Evolutionary conservation across 164 flowering plant genomes (phyloP).

Genomic region (Platanus orientalis): DNA sequence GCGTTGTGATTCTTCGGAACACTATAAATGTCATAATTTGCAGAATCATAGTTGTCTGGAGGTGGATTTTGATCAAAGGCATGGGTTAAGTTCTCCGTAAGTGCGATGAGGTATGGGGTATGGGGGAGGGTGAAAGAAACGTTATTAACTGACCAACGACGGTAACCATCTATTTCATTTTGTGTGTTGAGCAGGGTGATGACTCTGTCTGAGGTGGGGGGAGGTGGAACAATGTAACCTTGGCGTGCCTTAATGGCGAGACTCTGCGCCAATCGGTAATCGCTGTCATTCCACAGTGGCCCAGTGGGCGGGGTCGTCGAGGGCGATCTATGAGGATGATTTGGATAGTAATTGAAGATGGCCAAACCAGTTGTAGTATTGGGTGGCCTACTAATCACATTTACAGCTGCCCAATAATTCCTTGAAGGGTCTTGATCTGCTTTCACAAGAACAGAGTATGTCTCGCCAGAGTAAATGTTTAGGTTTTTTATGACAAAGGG

Average conservation of each 20-base stretch:
- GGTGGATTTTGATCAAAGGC: conserved; percentile 46
- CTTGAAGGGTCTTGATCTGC: conserved; percentile 65
- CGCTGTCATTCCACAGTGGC: conserved; percentile 54
- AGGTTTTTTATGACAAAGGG: conserved; percentile 63
- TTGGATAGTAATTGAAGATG: conserved; percentile 72
- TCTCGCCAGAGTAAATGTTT: conserved; percentile 80
- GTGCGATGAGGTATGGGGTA: conserved; percentile 69
- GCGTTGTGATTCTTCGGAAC: conserved; percentile 35
- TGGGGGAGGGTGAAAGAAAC: conserved; percentile 63
- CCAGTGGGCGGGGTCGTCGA: conserved; percentile 42
- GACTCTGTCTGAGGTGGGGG: conserved; percentile 42
- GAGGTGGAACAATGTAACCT: conserved; percentile 45
- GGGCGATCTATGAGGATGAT: conserved; percentile 51
- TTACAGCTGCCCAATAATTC: conserved; percentile 61
- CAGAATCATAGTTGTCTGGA: conserved; percentile 43
- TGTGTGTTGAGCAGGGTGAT: conserved; percentile 77
- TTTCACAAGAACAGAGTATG: conserved; percentile 66
- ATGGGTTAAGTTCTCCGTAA: conserved; percentile 34
- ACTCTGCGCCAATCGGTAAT: conserved; percentile 38
- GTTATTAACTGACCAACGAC: conserved; percentile 67
- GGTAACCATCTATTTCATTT: conserved; percentile 39
- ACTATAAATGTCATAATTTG: conserved; percentile 43
- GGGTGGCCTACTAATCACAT: conserved; percentile 41
- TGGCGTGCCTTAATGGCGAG: conserved; percentile 45
- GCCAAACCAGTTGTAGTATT: conserved; percentile 54